Conservation (phyloP, 2,329 filamentous ascomycete species). For the Fusarium bulbicola region DNA sequence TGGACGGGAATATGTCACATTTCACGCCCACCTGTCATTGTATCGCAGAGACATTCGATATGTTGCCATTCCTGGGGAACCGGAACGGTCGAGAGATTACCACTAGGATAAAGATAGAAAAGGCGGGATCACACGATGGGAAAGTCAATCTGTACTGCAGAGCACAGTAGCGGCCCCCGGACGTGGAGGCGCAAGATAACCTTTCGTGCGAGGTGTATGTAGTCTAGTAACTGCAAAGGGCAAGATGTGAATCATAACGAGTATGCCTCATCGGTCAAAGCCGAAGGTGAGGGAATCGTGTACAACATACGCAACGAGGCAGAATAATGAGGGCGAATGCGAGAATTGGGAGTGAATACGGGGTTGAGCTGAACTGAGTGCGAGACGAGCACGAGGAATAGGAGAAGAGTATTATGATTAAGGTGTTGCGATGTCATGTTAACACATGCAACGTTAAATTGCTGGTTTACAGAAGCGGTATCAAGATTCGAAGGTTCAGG, state of each 20-base stretch:
- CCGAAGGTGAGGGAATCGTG: slow-evolving; percentile 3
- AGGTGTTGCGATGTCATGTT: slow-evolving; percentile 5
- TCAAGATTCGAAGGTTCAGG: slow-evolving; percentile 18
- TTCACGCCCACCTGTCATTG: neutral
- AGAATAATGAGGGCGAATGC: neutral
- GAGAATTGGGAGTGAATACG: neutral
- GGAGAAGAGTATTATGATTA: neutral
- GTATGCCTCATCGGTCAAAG: slow-evolving; percentile 29
- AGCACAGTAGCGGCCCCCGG: neutral
- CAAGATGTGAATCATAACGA: slow-evolving; percentile 1
- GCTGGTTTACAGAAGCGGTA: neutral
- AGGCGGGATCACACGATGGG: neutral
- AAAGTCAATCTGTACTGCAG: slow-evolving; percentile 5
- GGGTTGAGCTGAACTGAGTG: neutral
- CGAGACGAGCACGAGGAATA: neutral
- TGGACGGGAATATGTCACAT: neutral
- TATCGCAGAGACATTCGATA: neutral
- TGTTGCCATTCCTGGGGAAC: neutral
- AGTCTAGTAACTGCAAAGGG: slow-evolving; percentile 1
- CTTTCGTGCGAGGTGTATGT: slow-evolving; percentile 5
- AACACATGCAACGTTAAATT: slow-evolving; percentile 4
- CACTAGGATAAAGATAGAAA: slow-evolving; percentile 22
- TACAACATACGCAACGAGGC: slow-evolving; percentile 1
- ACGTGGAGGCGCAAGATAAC: slow-evolving; percentile 24
- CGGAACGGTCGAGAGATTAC: neutral